Evolutionary conservation across 169 alveolate species (phyloP), one percentile per base, ranked within the genome.

Genomic region (Eimeria tenella): DNA sequence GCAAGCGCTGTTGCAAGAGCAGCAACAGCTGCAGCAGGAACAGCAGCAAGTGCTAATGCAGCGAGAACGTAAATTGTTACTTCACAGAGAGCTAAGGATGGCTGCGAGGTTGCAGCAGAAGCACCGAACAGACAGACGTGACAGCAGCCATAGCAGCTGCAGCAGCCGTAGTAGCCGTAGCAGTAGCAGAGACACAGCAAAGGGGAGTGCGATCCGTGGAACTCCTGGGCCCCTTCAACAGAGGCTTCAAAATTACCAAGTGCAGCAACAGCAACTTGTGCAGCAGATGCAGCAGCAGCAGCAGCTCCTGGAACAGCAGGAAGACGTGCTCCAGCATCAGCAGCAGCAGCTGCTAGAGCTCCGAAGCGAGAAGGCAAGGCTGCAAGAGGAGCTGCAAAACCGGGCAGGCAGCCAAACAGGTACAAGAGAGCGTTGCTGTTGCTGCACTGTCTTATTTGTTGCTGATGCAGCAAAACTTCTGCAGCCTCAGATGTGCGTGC

Each of bases 251-350:
- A 81, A 55, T 71, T 81, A 81, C 89, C 52, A 25, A 53, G 42
- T 4, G 89, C 74, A 81, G 89, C 89, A 81, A 53, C 74, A n/a
- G 74, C 89, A 81, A 25, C 89, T 81, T 10, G 89, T 81, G 89
- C 89, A 81, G 89, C 89, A 81, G 65, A 81, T 81, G 89, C 89
- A 81, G 74, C 89, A 81, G 74, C 89, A 81, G 73, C 89, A 81
- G 55, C 74, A 21, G 89, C 89, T 81, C 0, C 56, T 81, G 73
- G 89, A 81, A 71, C 89, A 81, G 89, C 89, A 81, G 56, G 89
- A 81, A 55, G 89, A 53, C 53, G 89, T 81, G 74, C 74, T 81
- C 56, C 89, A 81, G 73, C 89, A 63, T 11, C 89, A 81, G 89
- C 89, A 81, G 74, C 89, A 81, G 13, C 70, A 53, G 74, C 52